These are phyloP conservation scores for Nakaseomyces bracarensis DNA, from an alignment of 1,139 yeast species.

Conservation along the genomic window DNA sequence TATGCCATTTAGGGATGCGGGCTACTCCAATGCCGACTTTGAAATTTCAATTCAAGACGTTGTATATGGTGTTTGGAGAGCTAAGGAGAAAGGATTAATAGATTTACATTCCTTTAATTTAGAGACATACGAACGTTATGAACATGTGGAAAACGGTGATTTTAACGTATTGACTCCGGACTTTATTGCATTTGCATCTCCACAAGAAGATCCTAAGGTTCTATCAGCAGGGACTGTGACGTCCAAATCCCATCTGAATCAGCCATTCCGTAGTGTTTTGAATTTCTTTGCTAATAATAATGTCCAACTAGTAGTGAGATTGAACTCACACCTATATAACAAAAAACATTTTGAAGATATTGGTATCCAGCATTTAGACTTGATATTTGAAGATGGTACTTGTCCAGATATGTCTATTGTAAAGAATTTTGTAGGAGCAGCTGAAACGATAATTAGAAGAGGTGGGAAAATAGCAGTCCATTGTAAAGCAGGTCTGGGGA, in stretches of 20 bases:
- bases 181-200: conserved; percentile 96
- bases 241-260: conserved; percentile 39
- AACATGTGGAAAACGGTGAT: conserved; percentile 94
- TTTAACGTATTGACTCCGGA: conserved; percentile 86
- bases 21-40: conserved; percentile 90
- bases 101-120: conserved; percentile 83
- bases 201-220: conserved; percentile 58
- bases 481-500: conserved; percentile 95
- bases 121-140: conserved; percentile 90
- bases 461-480: conserved; percentile 96
- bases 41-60: conserved; percentile 89
- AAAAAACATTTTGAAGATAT: conserved; percentile 72
- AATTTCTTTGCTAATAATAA: conserved; percentile 62
- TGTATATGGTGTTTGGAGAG: conserved; percentile 95
- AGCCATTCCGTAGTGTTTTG: conserved; percentile 73
- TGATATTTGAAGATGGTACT: conserved; percentile 97
- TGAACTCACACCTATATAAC: conserved; percentile 86
- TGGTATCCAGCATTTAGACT: conserved; percentile 82
- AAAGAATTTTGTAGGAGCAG: conserved; percentile 87
- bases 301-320: conserved; percentile 82
- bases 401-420: conserved; percentile 94
- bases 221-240: conserved; percentile 18
- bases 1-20: conserved; percentile 94
- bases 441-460: conserved; percentile 70
- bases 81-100: conserved; percentile 85